Percentiles rank a stretch among this genome's conserved stretches.
phyloP scores from a whole-genome alignment of 352 stramenopile genomes.

The Phytophthora idaei region DNA sequence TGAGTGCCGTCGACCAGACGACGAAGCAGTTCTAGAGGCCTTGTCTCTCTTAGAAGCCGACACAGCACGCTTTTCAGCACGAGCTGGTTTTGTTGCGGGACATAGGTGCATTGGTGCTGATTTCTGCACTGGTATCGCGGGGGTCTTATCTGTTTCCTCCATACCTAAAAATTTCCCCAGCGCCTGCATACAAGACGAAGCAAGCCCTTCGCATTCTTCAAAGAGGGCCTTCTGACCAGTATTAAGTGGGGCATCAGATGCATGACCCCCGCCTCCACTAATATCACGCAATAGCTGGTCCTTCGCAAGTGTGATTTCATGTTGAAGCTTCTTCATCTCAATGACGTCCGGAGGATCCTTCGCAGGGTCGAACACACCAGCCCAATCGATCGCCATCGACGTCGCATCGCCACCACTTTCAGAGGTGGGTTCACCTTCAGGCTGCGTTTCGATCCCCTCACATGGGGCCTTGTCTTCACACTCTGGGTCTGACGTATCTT shows the following conservation, averaged over 20 bases:
- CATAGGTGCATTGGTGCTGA: conserved; percentile 12
- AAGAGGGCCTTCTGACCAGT: conserved; percentile 54
- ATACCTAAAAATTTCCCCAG: conserved; percentile 65
- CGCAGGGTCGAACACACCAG: conserved; percentile 40
- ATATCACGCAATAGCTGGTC: conserved; percentile 50
- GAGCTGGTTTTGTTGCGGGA: conserved; percentile 17
- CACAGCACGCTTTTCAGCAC: conserved; percentile 17
- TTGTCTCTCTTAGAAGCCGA: conserved; percentile 15
- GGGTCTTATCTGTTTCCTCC: conserved; percentile 21
- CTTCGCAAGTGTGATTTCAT: conserved; percentile 64
- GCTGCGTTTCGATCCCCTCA: conserved; percentile 7
- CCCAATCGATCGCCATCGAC: conserved; percentile 37
- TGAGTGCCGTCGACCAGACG: conserved; percentile 19
- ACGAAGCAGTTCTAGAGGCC: conserved; percentile 8
- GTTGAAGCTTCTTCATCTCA: conserved; percentile 77
- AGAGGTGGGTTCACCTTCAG: conserved; percentile 18
- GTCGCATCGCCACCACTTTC: conserved; percentile 7
- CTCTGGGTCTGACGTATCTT: not conserved
- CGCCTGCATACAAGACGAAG: conserved; percentile 61
- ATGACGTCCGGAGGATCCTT: conserved; percentile 57
- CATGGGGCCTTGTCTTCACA: conserved; percentile 5
- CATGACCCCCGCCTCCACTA: conserved; percentile 15
- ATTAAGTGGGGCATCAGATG: conserved; percentile 15
- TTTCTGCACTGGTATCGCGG: conserved; percentile 6
- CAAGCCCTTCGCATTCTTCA: conserved; percentile 67